A percentile compares a stretch with the other conserved stretches of the same genome.
phyloP scores from a whole-genome alignment of 2,329 filamentous ascomycete species.

The Diaporthe destruens region DNA sequence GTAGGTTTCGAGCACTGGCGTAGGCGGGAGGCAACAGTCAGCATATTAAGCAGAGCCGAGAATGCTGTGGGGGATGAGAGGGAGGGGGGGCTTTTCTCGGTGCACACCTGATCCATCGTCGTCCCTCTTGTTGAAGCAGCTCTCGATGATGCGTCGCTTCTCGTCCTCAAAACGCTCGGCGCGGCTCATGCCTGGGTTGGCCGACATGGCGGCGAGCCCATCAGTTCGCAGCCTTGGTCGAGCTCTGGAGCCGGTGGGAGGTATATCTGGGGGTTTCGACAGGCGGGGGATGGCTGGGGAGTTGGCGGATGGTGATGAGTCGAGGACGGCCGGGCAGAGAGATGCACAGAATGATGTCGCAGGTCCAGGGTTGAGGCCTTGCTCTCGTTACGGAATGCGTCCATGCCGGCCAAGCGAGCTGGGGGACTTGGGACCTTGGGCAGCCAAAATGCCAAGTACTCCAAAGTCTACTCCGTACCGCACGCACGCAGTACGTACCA shows the following conservation, averaged over 20 bases:
- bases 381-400: slow-evolving; percentile 27
- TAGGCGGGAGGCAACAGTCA: slow-evolving; percentile 38
- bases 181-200: slow-evolving; percentile 49
- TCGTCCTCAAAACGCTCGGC: slow-evolving; percentile 97
- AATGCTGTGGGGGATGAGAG: slow-evolving; percentile 31
- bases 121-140: slow-evolving; percentile 93
- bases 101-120: slow-evolving; percentile 83
- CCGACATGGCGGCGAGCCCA: slow-evolving; percentile 37
- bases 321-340: not conserved
- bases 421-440: not conserved
- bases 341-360: slow-evolving; percentile 26
- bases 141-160: slow-evolving; percentile 93
- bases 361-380: slow-evolving; percentile 29
- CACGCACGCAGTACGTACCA: too few relatives aligned
- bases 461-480: too few relatives aligned
- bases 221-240: slow-evolving; percentile 27
- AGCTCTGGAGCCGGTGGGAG: slow-evolving; percentile 7
- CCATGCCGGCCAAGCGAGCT: slow-evolving; percentile 23
- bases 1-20: slow-evolving; percentile 86
- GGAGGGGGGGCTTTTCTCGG: slow-evolving; percentile 29
- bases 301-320: not conserved
- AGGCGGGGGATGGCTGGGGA: not conserved
- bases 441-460: slow-evolving; percentile 16
- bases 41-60: slow-evolving; percentile 38
- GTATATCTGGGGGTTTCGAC: not conserved